Base-by-base conservation (phyloP, 75 land plant species). In the Gnetum montanum region DNA sequence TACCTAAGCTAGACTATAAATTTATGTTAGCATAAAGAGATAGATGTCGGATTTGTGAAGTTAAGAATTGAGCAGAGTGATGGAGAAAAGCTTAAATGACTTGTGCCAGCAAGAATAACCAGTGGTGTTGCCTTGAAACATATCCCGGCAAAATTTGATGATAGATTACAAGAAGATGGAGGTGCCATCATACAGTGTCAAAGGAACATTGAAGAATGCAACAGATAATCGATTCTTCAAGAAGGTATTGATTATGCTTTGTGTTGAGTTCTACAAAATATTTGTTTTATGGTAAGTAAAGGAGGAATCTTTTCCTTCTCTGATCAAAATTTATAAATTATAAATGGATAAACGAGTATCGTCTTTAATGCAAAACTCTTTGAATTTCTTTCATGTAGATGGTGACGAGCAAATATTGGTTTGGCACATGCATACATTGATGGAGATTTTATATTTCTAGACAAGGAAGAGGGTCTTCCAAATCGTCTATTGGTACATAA, bases 371-470 rank as follows among this genome's bases (percentile, higher is more conserved):
- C n/a, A n/a, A n/a, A 28, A 15, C 18, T 16, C 29, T 60, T 16
- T 26, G 10, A 46, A 19, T 48, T 3, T 40, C n/a, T 50, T 15
- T 58, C 31, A 35, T 61, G 34, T 79, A 93, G 98, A 62, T 88
- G 29, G 79, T 81, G 24, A 83, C 81, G 84, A 60, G 85, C 79
- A 49, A 94, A 87, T 62, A 29, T 93, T 59, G 98, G 98, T 29
- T 78, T 93, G 34, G 98, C 98, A 50, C 94, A 88, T 75, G 83
- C 94, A 25, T 93, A 80, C 60, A 77, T 93, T 18, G 83, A 93
- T 70, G 94, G 94, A 22, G 85, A 87, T 49, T 79, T 92, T 51
- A 68, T 83, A 16, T 84, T 77, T 63, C 77, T 76, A 24, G 88
- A 87, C 72, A 50, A 58, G 35, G 46, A 78, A 51, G 66, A 75